These are phyloP conservation scores for Blastobotrys apis DNA, from an alignment of 1,139 yeast genomes.

Conservation along the genomic window DNA sequence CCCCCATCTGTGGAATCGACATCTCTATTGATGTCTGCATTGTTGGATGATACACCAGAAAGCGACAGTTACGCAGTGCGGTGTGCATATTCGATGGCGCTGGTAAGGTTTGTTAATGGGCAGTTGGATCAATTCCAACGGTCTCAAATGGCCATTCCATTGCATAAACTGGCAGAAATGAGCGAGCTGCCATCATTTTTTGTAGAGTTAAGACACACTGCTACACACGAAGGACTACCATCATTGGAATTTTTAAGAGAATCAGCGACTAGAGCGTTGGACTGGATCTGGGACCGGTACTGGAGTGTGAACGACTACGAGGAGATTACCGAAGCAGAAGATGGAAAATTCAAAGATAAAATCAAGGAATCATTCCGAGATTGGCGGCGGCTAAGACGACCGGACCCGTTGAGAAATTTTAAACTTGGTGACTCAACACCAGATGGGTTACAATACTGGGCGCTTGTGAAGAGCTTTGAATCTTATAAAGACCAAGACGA, in stretches of 20 bases:
- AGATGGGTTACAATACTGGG: slow-evolving; percentile 21
- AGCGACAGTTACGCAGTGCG: slow-evolving; percentile 35
- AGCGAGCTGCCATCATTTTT: slow-evolving; percentile 72
- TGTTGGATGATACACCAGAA: slow-evolving; percentile 44
- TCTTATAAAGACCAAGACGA: slow-evolving; percentile 19
- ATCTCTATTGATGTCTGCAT: slow-evolving; percentile 53
- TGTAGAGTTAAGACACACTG: slow-evolving; percentile 86
- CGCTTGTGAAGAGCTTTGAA: slow-evolving; percentile 20
- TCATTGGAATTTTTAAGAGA: slow-evolving; percentile 59
- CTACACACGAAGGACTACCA: slow-evolving; percentile 87
- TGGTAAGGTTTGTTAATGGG: slow-evolving; percentile 89
- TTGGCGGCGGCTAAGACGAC: slow-evolving; percentile 45
- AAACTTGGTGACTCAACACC: slow-evolving; percentile 21
- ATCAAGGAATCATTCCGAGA: slow-evolving; percentile 33
- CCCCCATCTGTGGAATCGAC: slow-evolving; percentile 82
- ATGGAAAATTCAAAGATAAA: slow-evolving; percentile 20
- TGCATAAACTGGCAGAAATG: slow-evolving; percentile 66
- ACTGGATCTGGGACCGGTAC: slow-evolving; percentile 71
- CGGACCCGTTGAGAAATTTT: slow-evolving; percentile 40
- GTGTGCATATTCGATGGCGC: slow-evolving; percentile 66
- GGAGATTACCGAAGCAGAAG: slow-evolving; percentile 25
- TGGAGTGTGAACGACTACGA: slow-evolving; percentile 52
- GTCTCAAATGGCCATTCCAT: slow-evolving; percentile 71
- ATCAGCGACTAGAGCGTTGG: slow-evolving; percentile 56
- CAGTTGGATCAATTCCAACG: slow-evolving; percentile 83